A percentile compares a stretch with the other conserved stretches of the same genome.
Evolutionary conservation across 192 early-diverging fungal genomes (phyloP).

Genomic region (Linnemannia exigua): DNA sequence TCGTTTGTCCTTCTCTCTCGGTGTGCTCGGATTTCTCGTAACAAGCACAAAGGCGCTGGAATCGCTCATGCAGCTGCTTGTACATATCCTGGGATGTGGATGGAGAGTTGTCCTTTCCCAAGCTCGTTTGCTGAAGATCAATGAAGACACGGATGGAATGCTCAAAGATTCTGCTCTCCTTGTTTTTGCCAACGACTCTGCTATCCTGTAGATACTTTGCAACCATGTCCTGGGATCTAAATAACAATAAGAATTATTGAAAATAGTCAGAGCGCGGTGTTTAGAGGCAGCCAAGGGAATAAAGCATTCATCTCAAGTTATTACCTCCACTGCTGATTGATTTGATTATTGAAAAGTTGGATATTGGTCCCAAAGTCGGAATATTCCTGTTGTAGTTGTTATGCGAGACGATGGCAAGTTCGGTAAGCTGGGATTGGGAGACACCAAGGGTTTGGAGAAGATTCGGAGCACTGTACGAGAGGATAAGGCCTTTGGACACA

Average conservation of each 20-base stretch:
- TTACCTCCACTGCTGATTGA: not conserved
- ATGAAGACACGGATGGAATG: not conserved
- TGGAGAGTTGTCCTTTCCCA: not conserved
- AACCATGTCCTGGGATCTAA: not conserved
- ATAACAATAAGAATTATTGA: not conserved
- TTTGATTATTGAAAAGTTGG: constrained; percentile 3
- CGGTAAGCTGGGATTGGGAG: not conserved
- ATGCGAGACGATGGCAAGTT: not conserved
- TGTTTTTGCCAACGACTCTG: not conserved
- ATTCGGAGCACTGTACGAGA: not conserved
- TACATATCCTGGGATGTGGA: not conserved
- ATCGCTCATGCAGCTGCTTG: not conserved
- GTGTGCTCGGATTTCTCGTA: not conserved
- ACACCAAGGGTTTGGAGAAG: not conserved
- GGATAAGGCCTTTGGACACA: not conserved
- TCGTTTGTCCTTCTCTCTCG: not conserved
- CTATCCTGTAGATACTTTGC: not conserved
- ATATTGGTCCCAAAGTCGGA: not conserved
- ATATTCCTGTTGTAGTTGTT: not conserved
- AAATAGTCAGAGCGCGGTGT: not conserved
- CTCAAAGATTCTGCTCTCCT: not conserved
- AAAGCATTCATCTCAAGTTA: not conserved
- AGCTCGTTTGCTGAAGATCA: not conserved
- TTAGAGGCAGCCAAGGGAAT: not conserved
- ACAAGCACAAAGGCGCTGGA: not conserved